Evolutionary conservation across 2,329 filamentous ascomycete genomes (phyloP).

Genomic region (Botrytis sinoallii): DNA sequence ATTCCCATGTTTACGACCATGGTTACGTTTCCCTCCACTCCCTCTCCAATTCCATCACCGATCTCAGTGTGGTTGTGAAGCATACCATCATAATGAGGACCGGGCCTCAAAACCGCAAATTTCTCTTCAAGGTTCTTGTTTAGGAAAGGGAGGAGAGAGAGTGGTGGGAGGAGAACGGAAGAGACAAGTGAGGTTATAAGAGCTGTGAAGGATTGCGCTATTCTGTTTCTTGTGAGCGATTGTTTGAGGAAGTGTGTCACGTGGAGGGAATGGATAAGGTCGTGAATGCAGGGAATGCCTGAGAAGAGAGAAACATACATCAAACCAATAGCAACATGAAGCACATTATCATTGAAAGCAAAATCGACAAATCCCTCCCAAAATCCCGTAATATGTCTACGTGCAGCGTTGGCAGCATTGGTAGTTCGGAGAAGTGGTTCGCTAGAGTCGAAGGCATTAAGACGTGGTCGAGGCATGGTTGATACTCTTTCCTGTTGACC

Average conservation of each 20-base stretch:
- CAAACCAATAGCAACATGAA: constrained; percentile 72
- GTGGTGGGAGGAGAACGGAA: constrained; percentile 65
- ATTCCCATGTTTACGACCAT: background rate
- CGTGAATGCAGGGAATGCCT: background rate
- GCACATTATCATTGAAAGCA: constrained; percentile 69
- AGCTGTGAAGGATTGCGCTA: constrained; percentile 68
- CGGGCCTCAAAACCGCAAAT: constrained; percentile 62
- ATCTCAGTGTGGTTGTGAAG: constrained; percentile 12
- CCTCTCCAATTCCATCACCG: background rate
- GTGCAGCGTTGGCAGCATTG: constrained; percentile 25
- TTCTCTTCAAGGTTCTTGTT: constrained; percentile 72
- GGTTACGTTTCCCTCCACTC: background rate
- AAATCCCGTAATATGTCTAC: constrained; percentile 42
- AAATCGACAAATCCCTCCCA: constrained; percentile 69
- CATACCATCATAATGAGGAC: constrained; percentile 46
- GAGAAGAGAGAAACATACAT: constrained; percentile 48
- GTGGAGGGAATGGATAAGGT: background rate
- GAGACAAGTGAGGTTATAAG: constrained; percentile 70
- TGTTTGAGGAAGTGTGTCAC: background rate
- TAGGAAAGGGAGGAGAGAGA: constrained; percentile 66
- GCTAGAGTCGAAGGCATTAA: constrained; percentile 25
- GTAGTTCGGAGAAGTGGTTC: constrained; percentile 32
- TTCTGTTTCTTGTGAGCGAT: constrained; percentile 42
- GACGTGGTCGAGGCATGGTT: constrained; percentile 26
- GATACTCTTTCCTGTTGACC: background rate